Conservation (phyloP, 345 rosid species). For the Eucalyptus cloeziana region DNA sequence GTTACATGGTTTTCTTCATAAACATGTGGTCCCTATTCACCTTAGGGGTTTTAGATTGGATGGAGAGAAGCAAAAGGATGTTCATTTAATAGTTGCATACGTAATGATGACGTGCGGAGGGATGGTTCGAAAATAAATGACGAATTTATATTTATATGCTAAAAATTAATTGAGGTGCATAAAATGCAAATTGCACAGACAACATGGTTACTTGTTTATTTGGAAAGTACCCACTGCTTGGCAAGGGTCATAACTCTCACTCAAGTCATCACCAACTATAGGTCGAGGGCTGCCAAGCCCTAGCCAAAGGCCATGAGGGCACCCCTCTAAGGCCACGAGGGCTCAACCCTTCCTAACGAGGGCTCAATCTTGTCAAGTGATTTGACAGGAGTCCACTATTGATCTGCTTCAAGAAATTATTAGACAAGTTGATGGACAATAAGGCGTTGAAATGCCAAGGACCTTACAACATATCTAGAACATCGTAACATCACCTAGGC, state of each 20-base stretch:
- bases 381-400: not conserved
- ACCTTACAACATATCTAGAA: not conserved
- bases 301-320: too few species aligned
- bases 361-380: accelerated
- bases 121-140: not conserved
- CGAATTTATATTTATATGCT: not conserved
- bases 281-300: not conserved
- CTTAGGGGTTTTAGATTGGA: not conserved
- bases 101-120: not conserved
- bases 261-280: not conserved
- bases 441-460: not conserved
- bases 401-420: too few species aligned
- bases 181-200: not conserved
- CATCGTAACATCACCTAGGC: not conserved
- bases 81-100: not conserved
- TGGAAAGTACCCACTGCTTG: accelerated
- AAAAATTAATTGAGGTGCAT: not conserved
- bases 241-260: not conserved
- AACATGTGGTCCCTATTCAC: not conserved
- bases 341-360: too few species aligned
- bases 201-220: not conserved
- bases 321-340: too few species aligned
- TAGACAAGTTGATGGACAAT: too few species aligned
- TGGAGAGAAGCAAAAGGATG: not conserved
- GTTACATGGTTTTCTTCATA: not conserved